Evolutionary conservation across 2,329 filamentous ascomycete species (phyloP).

Genomic region (Pseudogymnoascus sp.): DNA sequence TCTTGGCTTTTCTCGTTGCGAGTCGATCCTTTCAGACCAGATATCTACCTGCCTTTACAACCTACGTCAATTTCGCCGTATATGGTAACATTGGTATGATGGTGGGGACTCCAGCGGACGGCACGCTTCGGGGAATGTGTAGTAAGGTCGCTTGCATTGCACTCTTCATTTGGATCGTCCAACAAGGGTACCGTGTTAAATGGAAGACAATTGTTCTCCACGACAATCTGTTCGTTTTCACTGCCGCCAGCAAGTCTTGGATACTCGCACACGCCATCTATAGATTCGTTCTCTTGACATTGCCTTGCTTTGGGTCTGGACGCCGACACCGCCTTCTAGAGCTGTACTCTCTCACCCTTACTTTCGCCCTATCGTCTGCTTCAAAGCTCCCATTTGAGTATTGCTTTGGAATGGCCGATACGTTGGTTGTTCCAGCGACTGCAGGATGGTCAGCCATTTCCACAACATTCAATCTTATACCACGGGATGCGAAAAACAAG

Average conservation of each 20-base stretch:
- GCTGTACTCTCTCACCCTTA: constrained; percentile 18
- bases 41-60: constrained; percentile 20
- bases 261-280: constrained; percentile 24
- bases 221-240: constrained; percentile 21
- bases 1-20: constrained; percentile 17
- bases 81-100: constrained; percentile 23
- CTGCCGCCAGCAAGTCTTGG: constrained; percentile 23
- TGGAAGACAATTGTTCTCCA: constrained; percentile 22
- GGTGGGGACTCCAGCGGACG: constrained; percentile 18
- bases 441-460: constrained; percentile 17
- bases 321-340: constrained; percentile 23
- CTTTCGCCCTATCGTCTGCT: constrained; percentile 13
- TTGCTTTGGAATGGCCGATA: constrained; percentile 19
- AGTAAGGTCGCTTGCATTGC: constrained; percentile 17
- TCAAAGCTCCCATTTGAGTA: constrained; percentile 17
- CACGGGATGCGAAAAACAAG: constrained; percentile 14
- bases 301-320: constrained; percentile 23
- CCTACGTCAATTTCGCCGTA: constrained; percentile 22
- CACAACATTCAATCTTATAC: constrained; percentile 17
- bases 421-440: constrained; percentile 15
- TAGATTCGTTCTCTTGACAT: constrained; percentile 23
- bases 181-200: constrained; percentile 15
- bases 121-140: constrained; percentile 22
- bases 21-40: constrained; percentile 19
- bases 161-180: constrained; percentile 17